Evolutionary conservation across 2,329 filamentous ascomycete species (phyloP), one percentile per base, ranked within the genome.

Genomic region (Ceratocystis ficicola): DNA sequence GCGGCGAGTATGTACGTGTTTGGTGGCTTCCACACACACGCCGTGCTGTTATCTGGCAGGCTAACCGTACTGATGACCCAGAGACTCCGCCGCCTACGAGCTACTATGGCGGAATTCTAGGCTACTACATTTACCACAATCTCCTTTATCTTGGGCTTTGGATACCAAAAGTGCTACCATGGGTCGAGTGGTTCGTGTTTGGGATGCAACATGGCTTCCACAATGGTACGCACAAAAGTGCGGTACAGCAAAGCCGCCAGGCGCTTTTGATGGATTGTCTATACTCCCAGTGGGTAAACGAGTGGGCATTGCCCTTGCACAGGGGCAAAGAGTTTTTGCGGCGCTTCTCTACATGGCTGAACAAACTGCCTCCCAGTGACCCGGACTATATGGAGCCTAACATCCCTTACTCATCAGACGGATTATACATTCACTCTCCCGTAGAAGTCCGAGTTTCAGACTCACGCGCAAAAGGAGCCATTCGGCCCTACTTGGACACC

Each of bases 21-120:
- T 99, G 94, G 93, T 99, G 94, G 94, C 86, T 96, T 73, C 94
- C 94, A 0, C 96, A 97, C 76, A 90, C 89, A 73, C 84, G 90
- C 66, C 84, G 90, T 59, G 90, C 90, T 0, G 89, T 97, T 61
- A 83, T 95, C 59, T 99, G 94, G 94, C 83, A 84, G 50, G 94
- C 91, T n/a, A 82, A 90, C 61, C 88, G 88, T 73, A 90, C 89
- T 0, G 78, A 83, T 7, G 83, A 86, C 66, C 78, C 84, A 0
- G 76, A 81, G 50, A 77, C 77, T 17, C 77, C 83, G 5, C 85
- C 88, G 1, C 81, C 82, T 1, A 79, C 77, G 65, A 88, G 83
- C 71, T 96, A 90, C 77, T 96, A 95, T 72, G 92, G 92, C 68
- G 87, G 87, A 61, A 78, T 80, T 48, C 76, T 96, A 6, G 94